Conservation (phyloP, 805 yeast species). For the Metahyphopichia silvanorum region DNA sequence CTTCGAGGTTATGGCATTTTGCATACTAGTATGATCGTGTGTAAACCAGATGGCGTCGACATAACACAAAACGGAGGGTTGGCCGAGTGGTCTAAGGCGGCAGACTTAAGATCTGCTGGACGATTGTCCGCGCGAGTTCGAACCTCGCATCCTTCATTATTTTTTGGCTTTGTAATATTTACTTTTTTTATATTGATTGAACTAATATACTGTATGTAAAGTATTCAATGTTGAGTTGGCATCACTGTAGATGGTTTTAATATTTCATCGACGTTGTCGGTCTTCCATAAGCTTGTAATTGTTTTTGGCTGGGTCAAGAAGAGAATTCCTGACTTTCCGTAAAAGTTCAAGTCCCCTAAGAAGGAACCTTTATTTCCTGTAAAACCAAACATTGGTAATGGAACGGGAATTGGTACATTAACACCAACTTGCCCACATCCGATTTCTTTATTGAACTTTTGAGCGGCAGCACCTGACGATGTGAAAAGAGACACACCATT, state of each 20-base stretch:
- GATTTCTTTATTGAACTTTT: slow-evolving; percentile 63
- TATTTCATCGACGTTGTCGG: slow-evolving; percentile 45
- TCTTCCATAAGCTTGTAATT: slow-evolving; percentile 65
- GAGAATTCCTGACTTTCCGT: slow-evolving; percentile 71
- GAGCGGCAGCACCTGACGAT: slow-evolving; percentile 64
- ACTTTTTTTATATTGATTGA: not conserved
- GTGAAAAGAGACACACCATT: slow-evolving; percentile 74
- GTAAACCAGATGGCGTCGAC: not conserved
- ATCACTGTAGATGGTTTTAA: slow-evolving; percentile 58
- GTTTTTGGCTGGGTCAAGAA: slow-evolving; percentile 76
- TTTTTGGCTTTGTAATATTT: too few relatives aligned
- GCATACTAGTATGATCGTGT: not conserved
- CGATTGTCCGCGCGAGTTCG: slow-evolving; percentile 52
- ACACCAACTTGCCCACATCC: slow-evolving; percentile 78
- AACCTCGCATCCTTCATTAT: slow-evolving; percentile 50
- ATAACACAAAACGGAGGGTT: slow-evolving; percentile 34
- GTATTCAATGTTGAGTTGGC: slow-evolving; percentile 55
- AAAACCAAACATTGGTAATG: slow-evolving; percentile 77
- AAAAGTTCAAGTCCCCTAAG: slow-evolving; percentile 76
- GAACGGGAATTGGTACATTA: slow-evolving; percentile 79
- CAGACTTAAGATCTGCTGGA: slow-evolving; percentile 50
- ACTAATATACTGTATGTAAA: not conserved
- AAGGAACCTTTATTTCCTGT: slow-evolving; percentile 75
- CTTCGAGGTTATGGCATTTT: too few relatives aligned
- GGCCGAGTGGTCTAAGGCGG: slow-evolving; percentile 55